Evolutionary conservation across 805 yeast species (phyloP).

Genomic region (Candida anglica): DNA sequence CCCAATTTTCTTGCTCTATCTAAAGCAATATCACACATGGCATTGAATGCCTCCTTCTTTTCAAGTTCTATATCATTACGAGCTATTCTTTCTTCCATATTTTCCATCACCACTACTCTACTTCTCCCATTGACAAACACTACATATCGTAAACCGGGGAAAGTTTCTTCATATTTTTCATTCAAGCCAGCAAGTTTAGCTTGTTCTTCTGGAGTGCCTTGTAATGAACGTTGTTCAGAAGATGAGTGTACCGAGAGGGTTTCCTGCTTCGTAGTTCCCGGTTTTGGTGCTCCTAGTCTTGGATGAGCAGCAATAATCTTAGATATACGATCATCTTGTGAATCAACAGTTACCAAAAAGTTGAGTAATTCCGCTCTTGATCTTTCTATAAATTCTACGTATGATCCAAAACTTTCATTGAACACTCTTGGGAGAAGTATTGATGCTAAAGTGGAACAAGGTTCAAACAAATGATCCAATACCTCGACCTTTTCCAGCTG

Average conservation of each 20-base stretch:
- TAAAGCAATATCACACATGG: constrained; percentile 88
- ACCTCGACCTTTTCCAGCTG: constrained; percentile 29
- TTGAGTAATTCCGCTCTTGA: constrained; percentile 35
- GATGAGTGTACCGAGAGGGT: constrained; percentile 62
- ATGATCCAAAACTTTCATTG: constrained; percentile 5
- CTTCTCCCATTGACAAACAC: constrained; percentile 85
- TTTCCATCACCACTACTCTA: constrained; percentile 57
- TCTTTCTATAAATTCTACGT: constrained; percentile 39
- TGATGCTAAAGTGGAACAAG: constrained; percentile 45
- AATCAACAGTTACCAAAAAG: constrained; percentile 21
- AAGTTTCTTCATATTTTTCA: constrained; percentile 53
- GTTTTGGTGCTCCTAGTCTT: constrained; percentile 64
- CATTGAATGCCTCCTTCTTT: constrained; percentile 64
- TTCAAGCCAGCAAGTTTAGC: constrained; percentile 50
- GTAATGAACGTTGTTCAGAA: constrained; percentile 66
- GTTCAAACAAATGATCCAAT: constrained; percentile 61
- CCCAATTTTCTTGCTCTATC: constrained; percentile 65
- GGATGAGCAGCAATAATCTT: constrained; percentile 89
- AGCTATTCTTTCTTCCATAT: constrained; percentile 57
- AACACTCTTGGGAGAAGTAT: constrained; percentile 27
- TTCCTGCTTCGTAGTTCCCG: constrained; percentile 14
- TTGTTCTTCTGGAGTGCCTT: constrained; percentile 43
- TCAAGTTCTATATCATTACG: constrained; percentile 55
- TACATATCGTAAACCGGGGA: constrained; percentile 74
- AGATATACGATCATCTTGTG: constrained; percentile 23